phyloP scores from a whole-genome alignment of 352 stramenopile genomes.

The Aphanomyces euteiches region DNA sequence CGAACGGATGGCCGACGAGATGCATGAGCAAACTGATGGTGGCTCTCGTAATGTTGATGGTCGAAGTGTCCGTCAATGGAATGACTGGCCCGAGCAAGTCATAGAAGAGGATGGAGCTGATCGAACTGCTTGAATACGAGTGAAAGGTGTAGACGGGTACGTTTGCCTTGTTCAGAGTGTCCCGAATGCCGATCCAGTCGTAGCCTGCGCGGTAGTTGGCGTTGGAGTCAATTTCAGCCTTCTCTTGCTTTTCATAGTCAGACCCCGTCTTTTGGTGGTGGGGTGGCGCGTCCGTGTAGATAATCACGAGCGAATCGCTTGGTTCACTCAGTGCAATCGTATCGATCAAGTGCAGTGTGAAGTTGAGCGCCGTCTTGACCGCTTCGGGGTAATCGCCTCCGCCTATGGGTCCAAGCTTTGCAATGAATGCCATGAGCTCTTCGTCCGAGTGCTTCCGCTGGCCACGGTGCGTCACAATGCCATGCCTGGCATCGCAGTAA shows the following conservation, averaged over 20 bases:
- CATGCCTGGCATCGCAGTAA: conserved; percentile 17
- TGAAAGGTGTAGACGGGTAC: conserved; percentile 22
- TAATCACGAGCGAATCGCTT: conserved; percentile 7
- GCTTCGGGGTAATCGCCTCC: conserved; percentile 21
- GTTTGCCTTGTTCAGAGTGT: not conserved
- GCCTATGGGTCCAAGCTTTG: not conserved
- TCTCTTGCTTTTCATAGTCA: not conserved
- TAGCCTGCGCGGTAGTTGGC: conserved; percentile 2
- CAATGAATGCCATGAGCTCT: not conserved
- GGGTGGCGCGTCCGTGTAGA: conserved; percentile 26
- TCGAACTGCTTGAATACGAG: not conserved
- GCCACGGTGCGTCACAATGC: conserved; percentile 1
- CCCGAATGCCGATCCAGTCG: conserved; percentile 14
- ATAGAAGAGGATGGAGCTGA: conserved; percentile 3
- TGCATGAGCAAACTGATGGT: conserved; percentile 15
- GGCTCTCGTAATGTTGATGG: conserved; percentile 17
- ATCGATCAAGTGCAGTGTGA: not conserved
- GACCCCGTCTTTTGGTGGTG: conserved; percentile 16
- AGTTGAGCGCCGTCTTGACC: conserved; percentile 27
- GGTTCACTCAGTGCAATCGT: not conserved
- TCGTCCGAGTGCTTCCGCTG: conserved; percentile 8
- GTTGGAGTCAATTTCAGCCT: not conserved
- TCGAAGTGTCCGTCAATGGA: not conserved
- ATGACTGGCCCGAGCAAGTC: conserved; percentile 5
- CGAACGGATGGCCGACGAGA: conserved; percentile 9